Conservation (phyloP, 306 rosid species). For the Potentilla sterilis region DNA sequence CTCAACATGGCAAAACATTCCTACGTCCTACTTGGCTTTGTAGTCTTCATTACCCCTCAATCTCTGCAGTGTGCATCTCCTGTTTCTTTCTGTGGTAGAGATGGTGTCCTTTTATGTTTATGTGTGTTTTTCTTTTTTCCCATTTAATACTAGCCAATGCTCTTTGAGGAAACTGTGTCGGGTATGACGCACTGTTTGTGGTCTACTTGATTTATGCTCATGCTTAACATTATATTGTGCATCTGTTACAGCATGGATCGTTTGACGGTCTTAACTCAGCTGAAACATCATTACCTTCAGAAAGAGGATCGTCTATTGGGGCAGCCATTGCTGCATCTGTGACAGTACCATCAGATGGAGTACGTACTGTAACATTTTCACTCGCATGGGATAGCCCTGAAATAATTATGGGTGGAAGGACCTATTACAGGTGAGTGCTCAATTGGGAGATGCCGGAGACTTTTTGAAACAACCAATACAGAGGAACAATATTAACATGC, state of each 20-base stretch:
- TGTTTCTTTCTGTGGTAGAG: no score
- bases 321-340: constrained; percentile 94
- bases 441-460: constrained; percentile 9
- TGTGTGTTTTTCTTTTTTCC: not conserved
- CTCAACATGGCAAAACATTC: constrained; percentile 3
- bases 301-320: constrained; percentile 85
- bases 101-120: not conserved
- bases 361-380: constrained; percentile 77
- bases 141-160: not conserved
- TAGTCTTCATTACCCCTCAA: not conserved
- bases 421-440: constrained; percentile 67
- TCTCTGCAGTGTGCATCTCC: not conserved
- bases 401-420: constrained; percentile 56
- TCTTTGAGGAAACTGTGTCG: not conserved
- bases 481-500: constrained; percentile 19
- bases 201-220: not conserved
- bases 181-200: not conserved
- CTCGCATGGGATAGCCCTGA: constrained; percentile 97
- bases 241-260: constrained; percentile 66
- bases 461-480: constrained; percentile 22
- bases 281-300: constrained; percentile 52
- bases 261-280: constrained; percentile 60
- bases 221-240: constrained; percentile 16
- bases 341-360: constrained; percentile 58
- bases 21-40: not conserved